A percentile compares a stretch with the other conserved stretches of the same genome.
These are phyloP conservation scores for Xylaria intraflava DNA, from an alignment of 495 filamentous ascomycete species.

Conservation along the genomic window DNA sequence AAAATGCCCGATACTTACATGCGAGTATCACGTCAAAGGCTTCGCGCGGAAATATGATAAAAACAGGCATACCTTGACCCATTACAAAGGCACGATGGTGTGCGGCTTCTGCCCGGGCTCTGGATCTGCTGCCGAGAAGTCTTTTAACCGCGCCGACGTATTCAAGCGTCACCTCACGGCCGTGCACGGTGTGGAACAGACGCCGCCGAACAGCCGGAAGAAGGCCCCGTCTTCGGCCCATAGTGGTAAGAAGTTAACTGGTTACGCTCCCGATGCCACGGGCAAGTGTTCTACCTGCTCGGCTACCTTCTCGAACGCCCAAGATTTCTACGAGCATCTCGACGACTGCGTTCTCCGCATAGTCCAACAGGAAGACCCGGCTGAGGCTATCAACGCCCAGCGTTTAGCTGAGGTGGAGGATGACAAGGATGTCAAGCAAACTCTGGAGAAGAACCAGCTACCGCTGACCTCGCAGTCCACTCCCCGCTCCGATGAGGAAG, in stretches of 20 bases:
- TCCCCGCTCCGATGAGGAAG: constrained; percentile 59
- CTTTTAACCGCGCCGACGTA: constrained; percentile 96
- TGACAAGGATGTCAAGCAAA: constrained; percentile 75
- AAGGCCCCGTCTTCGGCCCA: constrained; percentile 31
- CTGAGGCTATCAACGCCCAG: constrained; percentile 89
- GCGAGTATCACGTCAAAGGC: constrained; percentile 92
- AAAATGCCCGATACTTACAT: constrained; percentile 91
- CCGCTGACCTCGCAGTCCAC: constrained; percentile 50
- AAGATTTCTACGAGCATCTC: constrained; percentile 98
- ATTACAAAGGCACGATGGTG: constrained; percentile 99
- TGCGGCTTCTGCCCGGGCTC: constrained; percentile 95
- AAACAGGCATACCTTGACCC: constrained; percentile 94
- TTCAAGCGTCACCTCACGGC: constrained; percentile 97
- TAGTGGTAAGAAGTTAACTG: constrained; percentile 50
- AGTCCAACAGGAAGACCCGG: constrained; percentile 94
- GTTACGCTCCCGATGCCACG: constrained; percentile 65
- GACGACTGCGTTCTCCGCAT: constrained; percentile 98
- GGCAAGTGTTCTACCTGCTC: constrained; percentile 97
- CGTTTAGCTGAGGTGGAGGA: constrained; percentile 74
- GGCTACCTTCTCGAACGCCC: constrained; percentile 82
- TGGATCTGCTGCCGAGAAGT: constrained; percentile 90
- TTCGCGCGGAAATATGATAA: constrained; percentile 99
- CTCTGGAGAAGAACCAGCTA: constrained; percentile 73
- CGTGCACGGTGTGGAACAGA: constrained; percentile 92
- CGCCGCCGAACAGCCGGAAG: constrained; percentile 89